Evolutionary conservation across 768 basidiomycete species (phyloP).

Genomic region (Leccinum arenicola): DNA sequence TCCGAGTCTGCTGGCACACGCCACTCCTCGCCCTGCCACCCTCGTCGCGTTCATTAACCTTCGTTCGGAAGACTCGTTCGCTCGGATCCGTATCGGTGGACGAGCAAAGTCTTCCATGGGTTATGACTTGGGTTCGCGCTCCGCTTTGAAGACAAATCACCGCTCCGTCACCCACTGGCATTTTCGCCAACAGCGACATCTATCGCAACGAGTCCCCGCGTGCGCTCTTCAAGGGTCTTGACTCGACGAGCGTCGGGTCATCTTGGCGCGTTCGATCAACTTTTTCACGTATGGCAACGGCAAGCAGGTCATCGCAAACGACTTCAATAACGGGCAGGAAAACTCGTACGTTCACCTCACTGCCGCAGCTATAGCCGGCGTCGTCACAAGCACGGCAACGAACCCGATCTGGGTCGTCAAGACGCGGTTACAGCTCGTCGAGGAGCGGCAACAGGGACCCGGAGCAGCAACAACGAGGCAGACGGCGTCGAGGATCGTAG

Average conservation of each 20-base stretch:
- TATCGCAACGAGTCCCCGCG: constrained; percentile 83
- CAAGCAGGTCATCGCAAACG: constrained; percentile 83
- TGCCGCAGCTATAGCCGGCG: constrained; percentile 84
- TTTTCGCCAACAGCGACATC: constrained; percentile 60
- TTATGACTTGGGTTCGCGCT: too few species aligned
- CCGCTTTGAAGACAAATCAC: too few species aligned
- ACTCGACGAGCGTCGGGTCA: constrained; percentile 92
- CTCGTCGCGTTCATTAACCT: too few species aligned
- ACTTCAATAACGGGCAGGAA: constrained; percentile 74
- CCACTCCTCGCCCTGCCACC: too few species aligned
- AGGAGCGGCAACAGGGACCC: constrained; percentile 23
- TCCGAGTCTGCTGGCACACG: too few species aligned
- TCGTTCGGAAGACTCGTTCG: too few species aligned
- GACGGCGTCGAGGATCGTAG: constrained; percentile 33
- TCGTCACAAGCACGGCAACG: constrained; percentile 84
- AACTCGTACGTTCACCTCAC: constrained; percentile 82
- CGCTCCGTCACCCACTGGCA: background rate
- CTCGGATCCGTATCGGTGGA: too few species aligned
- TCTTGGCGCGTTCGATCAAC: constrained; percentile 95
- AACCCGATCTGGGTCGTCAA: constrained; percentile 99
- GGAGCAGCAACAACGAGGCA: background rate
- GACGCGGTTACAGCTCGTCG: constrained; percentile 82
- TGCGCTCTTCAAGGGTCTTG: constrained; percentile 92
- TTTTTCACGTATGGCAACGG: constrained; percentile 98
- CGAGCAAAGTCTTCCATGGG: too few species aligned